Evolutionary conservation across 2,329 filamentous ascomycete genomes (phyloP), one percentile per base, ranked within the genome.

Genomic region (Nothophaeocryptopus gaeumannii): DNA sequence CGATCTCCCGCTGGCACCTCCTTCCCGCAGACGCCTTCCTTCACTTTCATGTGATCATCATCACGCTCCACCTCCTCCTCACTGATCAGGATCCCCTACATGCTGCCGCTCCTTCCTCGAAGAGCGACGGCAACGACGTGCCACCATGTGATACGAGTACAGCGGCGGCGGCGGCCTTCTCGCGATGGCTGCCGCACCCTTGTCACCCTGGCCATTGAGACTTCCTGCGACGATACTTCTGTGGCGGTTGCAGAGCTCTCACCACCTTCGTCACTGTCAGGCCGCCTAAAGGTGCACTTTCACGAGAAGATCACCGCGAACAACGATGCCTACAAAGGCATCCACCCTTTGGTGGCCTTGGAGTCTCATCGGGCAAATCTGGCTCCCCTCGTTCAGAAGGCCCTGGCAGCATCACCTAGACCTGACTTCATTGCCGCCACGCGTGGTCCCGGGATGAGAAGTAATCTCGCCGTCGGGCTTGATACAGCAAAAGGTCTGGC

Each of bases 391-490:
- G 73, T 96, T 16, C 70, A 78, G 41, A 77, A 80, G 53, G 86
- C 88, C 2, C 32, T 60, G 33, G 39, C 30, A 8, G 30, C 30
- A 12, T 50, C 47, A 14, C 57, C 51, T 15, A 20, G 79, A 36
- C 89, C 89, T 0, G 88, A 96, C 71, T 87, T 96, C 55, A 78
- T 99, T n/a, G 82, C 88, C 5, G 91, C 88, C 12, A 97, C 93
- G 5, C 80, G 92, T 48, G 93, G 93, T 0, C 93, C 93, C 0
- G 93, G 93, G 14, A 96, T 96, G 88, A 74, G 80, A 29, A 79
- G 85, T 5, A 89, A 88, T 61, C 77, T 99, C 29, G 79, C 83
- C 14, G 83, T 85, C 12, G 93, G 93, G 0, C 69, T 97, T 9
- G 84, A 89, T 64, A 85, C 84, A 15, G 93, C 89, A 13, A 97